Evolutionary conservation across 768 basidiomycete genomes (phyloP).

Genomic region (Lactarius pseudohatsudake): DNA sequence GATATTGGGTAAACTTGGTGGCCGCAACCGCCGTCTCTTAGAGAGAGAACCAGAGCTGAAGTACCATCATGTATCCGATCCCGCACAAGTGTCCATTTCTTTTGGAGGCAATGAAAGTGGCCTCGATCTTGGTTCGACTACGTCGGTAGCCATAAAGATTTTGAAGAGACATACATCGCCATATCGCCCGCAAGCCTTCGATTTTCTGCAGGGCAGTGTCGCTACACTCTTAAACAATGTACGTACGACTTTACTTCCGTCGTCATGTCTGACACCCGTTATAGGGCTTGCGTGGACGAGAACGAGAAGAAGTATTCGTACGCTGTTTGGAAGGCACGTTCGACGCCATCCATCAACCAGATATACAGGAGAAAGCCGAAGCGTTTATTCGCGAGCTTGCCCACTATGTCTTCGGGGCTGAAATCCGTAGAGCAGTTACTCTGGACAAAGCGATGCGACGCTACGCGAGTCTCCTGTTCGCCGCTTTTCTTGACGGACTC

Average conservation of each 20-base stretch:
- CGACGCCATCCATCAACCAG: slow-evolving; percentile 68
- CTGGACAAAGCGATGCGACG: slow-evolving; percentile 54
- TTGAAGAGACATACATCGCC: slow-evolving; percentile 51
- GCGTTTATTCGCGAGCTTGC: slow-evolving; percentile 69
- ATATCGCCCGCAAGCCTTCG: slow-evolving; percentile 61
- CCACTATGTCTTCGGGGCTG: slow-evolving; percentile 68
- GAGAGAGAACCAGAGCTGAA: slow-evolving; percentile 75
- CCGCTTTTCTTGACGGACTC: slow-evolving; percentile 77
- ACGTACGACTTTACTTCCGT: slow-evolving; percentile 15
- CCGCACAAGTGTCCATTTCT: slow-evolving; percentile 68
- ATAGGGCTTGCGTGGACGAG: slow-evolving; percentile 70
- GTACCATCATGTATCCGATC: slow-evolving; percentile 67
- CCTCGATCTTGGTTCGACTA: slow-evolving; percentile 66
- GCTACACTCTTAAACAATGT: slow-evolving; percentile 80
- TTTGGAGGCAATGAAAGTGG: slow-evolving; percentile 66
- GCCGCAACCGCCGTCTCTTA: slow-evolving; percentile 85
- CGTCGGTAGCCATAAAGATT: slow-evolving; percentile 61
- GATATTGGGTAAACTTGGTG: slow-evolving; percentile 94
- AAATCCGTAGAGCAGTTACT: slow-evolving; percentile 60
- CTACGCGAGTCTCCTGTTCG: slow-evolving; percentile 56
- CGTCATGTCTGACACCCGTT: slow-evolving; percentile 8
- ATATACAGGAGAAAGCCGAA: slow-evolving; percentile 68
- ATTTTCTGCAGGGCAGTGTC: slow-evolving; percentile 67
- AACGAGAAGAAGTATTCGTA: slow-evolving; percentile 72
- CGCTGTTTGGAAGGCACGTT: slow-evolving; percentile 73